These are phyloP conservation scores for Mangifera indica DNA, from an alignment of 345 rosid species.

Conservation along the genomic window DNA sequence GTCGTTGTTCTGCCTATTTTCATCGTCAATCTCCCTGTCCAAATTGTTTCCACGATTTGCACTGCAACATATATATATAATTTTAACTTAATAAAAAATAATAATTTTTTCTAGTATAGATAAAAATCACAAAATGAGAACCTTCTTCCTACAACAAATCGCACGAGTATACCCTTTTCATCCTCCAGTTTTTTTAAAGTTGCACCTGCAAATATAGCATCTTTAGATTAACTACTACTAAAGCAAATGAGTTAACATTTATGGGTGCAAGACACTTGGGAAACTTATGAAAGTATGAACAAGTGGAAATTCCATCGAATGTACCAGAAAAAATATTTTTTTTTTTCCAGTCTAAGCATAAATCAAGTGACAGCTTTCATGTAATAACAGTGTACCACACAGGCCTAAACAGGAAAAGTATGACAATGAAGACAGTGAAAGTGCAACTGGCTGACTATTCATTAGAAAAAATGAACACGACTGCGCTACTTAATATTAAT, in stretches of 20 bases:
- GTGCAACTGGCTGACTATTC: too few species aligned
- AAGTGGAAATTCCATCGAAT: background rate
- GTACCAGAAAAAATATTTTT: background rate
- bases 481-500: background rate
- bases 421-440: too few species aligned
- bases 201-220: slow-evolving; percentile 36
- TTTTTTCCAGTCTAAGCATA: background rate
- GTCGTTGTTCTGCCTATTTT: slow-evolving; percentile 45
- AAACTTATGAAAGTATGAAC: background rate
- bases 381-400: too few species aligned
- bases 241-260: background rate
- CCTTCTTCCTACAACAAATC: slow-evolving; percentile 69
- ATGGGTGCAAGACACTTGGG: slow-evolving; percentile 3
- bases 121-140: slow-evolving; percentile 17
- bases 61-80: slow-evolving; percentile 29
- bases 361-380: background rate
- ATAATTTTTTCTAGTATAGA: background rate
- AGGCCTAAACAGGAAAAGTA: background rate
- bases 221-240: slow-evolving; percentile 18
- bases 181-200: slow-evolving; percentile 53
- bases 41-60: slow-evolving; percentile 42
- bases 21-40: slow-evolving; percentile 43
- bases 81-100: slow-evolving; percentile 12
- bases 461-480: too few species aligned
- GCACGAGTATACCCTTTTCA: slow-evolving; percentile 57